Evolutionary conservation across 2,329 filamentous ascomycete genomes (phyloP).

Genomic region (Phialocephala sp.): DNA sequence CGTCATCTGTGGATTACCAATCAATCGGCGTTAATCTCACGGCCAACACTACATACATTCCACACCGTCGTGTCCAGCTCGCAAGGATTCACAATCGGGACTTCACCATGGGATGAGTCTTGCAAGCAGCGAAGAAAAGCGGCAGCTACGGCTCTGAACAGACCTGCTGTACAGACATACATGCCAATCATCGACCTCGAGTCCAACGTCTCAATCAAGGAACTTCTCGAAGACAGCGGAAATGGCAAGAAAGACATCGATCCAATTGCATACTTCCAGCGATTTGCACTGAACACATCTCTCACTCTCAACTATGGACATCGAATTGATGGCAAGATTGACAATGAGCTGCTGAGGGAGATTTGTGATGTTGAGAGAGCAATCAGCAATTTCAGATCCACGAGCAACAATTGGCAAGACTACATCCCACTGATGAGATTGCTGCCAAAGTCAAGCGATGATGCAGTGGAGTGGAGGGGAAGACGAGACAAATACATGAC

Average conservation of each 20-base stretch:
- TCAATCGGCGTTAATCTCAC: conserved; percentile 77
- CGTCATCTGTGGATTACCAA: conserved; percentile 79
- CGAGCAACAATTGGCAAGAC: conserved; percentile 84
- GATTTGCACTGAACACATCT: conserved; percentile 78
- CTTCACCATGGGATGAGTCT: conserved; percentile 82
- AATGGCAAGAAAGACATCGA: conserved; percentile 69
- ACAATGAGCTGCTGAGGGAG: conserved; percentile 71
- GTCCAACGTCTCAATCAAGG: conserved; percentile 72
- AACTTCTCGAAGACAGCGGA: conserved; percentile 69
- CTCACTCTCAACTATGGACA: conserved; percentile 81
- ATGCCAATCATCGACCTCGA: conserved; percentile 85
- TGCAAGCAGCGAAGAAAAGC: conserved; percentile 80
- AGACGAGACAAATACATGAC: conserved; percentile 71
- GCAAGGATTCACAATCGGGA: conserved; percentile 82
- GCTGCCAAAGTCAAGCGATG: conserved; percentile 63
- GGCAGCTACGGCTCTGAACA: conserved; percentile 78
- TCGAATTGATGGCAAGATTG: conserved; percentile 72
- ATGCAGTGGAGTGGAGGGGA: conserved; percentile 68
- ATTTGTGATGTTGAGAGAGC: conserved; percentile 78
- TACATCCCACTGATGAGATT: conserved; percentile 79
- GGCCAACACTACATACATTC: conserved; percentile 81
- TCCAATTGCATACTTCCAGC: conserved; percentile 74
- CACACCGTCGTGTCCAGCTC: conserved; percentile 78
- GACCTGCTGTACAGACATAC: conserved; percentile 77
- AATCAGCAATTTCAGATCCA: conserved; percentile 77